Conservation (phyloP, 495 filamentous ascomycete genomes). For the Symbiotaphrina buchneri region DNA sequence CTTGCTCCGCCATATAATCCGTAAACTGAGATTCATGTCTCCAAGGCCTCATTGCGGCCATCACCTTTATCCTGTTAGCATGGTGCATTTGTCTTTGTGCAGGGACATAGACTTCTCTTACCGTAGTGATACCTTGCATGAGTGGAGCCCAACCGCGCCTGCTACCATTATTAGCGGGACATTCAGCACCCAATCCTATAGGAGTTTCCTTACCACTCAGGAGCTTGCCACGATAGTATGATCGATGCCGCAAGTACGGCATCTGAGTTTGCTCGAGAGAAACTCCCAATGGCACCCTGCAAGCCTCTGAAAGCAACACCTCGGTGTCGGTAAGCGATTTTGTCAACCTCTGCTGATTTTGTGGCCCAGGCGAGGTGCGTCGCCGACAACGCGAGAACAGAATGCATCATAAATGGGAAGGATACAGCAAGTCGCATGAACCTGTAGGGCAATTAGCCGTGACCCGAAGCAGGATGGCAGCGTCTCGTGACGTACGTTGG, state of each 20-base stretch:
- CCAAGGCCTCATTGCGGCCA: constrained; percentile 85
- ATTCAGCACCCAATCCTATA: neutral
- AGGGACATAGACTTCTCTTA: constrained; percentile 17
- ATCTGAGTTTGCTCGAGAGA: constrained; percentile 75
- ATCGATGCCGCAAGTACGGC: constrained; percentile 83
- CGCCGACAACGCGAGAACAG: constrained; percentile 74
- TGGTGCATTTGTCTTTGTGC: neutral
- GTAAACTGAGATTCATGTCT: constrained; percentile 71
- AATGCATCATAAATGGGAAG: constrained; percentile 78
- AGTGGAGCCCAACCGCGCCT: constrained; percentile 84
- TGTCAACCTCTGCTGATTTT: constrained; percentile 56
- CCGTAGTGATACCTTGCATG: constrained; percentile 76
- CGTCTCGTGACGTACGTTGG: constrained; percentile 42
- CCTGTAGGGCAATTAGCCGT: constrained; percentile 19
- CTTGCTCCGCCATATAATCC: constrained; percentile 60
- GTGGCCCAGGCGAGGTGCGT: constrained; percentile 78
- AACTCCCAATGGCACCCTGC: constrained; percentile 64
- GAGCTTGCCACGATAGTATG: constrained; percentile 86
- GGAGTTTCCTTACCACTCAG: constrained; percentile 57
- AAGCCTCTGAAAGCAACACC: constrained; percentile 68
- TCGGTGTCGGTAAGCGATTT: constrained; percentile 70
- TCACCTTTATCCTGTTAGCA: constrained; percentile 26
- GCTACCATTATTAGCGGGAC: constrained; percentile 11
- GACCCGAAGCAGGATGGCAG: neutral
- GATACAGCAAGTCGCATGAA: constrained; percentile 66